phyloP scores from a whole-genome alignment of 225 moss, liverwort and hornwort species.

The Polytrichum formosum region DNA sequence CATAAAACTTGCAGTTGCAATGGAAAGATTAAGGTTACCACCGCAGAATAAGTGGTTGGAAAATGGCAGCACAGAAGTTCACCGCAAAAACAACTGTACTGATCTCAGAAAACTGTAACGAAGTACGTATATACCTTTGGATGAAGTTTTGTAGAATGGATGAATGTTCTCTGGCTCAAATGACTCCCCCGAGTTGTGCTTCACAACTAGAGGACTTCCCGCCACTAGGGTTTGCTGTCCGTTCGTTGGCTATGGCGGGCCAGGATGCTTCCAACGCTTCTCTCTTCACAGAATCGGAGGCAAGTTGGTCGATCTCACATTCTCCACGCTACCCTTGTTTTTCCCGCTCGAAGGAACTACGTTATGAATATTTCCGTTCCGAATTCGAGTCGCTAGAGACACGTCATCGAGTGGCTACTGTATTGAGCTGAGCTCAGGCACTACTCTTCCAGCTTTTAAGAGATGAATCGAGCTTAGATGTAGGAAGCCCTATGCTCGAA shows the following conservation, averaged over 20 bases:
- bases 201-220: no score
- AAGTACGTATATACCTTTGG: no score
- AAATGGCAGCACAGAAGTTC: no score
- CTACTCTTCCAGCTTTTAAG: neutral
- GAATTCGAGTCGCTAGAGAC: neutral
- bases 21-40: no score
- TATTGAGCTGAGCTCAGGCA: neutral
- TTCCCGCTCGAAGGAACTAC: neutral
- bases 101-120: no score
- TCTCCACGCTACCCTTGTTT: neutral
- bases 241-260: conserved; percentile 46
- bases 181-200: no score
- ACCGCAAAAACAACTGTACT: no score
- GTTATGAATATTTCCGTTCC: neutral
- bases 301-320: neutral
- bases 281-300: conserved; percentile 67
- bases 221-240: no score
- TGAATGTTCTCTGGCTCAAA: no score
- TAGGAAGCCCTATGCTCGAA: neutral
- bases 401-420: neutral
- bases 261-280: conserved; percentile 40
- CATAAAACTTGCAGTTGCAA: no score
- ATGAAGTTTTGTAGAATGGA: no score
- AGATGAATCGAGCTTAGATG: neutral
- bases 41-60: no score